These are phyloP conservation scores for Lipomyces kockii DNA, from an alignment of 805 yeast genomes.

Conservation along the genomic window DNA sequence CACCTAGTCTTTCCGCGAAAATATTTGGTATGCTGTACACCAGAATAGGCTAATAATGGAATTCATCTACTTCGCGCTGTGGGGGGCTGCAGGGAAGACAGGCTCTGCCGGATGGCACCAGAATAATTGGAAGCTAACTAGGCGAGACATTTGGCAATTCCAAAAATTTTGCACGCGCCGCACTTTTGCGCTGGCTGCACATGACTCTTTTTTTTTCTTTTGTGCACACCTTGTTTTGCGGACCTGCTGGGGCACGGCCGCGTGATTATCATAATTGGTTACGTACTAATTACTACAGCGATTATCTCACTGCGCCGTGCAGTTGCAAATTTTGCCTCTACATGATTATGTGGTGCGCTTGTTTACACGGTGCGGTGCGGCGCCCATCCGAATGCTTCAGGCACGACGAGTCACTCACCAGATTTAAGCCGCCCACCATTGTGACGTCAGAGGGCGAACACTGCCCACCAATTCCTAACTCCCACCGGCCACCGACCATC, in stretches of 20 bases:
- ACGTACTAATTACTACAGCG: neutral
- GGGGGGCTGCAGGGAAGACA: neutral
- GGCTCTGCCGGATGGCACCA: neutral
- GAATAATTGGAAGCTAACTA: neutral
- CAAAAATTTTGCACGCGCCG: neutral
- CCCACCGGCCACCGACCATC: too few relatives aligned
- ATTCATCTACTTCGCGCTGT: too few relatives aligned
- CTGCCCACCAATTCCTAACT: neutral
- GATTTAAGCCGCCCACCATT: neutral
- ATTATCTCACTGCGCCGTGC: neutral
- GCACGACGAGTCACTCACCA: neutral
- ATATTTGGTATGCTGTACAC: neutral
- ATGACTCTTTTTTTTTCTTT: neutral
- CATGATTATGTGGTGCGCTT: neutral
- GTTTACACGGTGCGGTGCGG: neutral
- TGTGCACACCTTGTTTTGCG: too few relatives aligned
- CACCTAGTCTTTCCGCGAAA: neutral
- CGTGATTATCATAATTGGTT: neutral
- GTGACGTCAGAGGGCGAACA: neutral
- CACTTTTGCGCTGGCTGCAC: neutral
- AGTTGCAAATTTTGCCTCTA: neutral
- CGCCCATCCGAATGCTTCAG: neutral
- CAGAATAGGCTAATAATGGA: neutral
- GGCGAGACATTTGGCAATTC: neutral
- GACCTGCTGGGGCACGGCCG: neutral